A percentile compares a stretch with the other conserved stretches of the same genome.
phyloP scores from a whole-genome alignment of 805 yeast species.

The Lachancea nothofagi region DNA sequence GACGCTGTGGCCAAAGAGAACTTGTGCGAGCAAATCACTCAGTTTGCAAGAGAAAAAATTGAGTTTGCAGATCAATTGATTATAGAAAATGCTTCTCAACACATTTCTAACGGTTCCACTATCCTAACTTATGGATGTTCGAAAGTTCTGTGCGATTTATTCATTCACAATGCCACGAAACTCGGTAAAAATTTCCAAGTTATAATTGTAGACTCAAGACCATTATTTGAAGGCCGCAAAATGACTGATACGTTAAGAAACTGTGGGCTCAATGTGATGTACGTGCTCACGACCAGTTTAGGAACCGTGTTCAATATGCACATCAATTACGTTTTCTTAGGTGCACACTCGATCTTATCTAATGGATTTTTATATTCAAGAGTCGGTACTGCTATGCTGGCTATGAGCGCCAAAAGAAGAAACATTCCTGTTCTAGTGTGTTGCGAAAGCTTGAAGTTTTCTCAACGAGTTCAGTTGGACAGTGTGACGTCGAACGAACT shows the following conservation, averaged over 20 bases:
- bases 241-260: slow-evolving; percentile 60
- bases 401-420: slow-evolving; percentile 82
- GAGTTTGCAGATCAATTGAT: slow-evolving; percentile 79
- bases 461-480: slow-evolving; percentile 92
- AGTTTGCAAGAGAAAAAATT: slow-evolving; percentile 77
- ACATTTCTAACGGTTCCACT: slow-evolving; percentile 69
- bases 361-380: slow-evolving; percentile 90
- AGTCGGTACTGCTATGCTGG: slow-evolving; percentile 90
- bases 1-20: slow-evolving; percentile 55
- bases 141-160: slow-evolving; percentile 69
- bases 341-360: slow-evolving; percentile 95
- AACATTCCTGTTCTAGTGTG: slow-evolving; percentile 93
- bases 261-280: slow-evolving; percentile 62
- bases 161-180: slow-evolving; percentile 59
- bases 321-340: slow-evolving; percentile 85
- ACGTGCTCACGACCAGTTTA: slow-evolving; percentile 72
- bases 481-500: slow-evolving; percentile 92
- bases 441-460: slow-evolving; percentile 90
- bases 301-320: slow-evolving; percentile 71
- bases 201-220: slow-evolving; percentile 87
- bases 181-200: slow-evolving; percentile 69
- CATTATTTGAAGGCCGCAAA: slow-evolving; percentile 86
- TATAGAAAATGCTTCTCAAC: slow-evolving; percentile 70
- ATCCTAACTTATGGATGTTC: slow-evolving; percentile 87
- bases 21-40: slow-evolving; percentile 65